Evolutionary conservation across 305 asterid species (phyloP).

Genomic region (Rubia balearica): DNA sequence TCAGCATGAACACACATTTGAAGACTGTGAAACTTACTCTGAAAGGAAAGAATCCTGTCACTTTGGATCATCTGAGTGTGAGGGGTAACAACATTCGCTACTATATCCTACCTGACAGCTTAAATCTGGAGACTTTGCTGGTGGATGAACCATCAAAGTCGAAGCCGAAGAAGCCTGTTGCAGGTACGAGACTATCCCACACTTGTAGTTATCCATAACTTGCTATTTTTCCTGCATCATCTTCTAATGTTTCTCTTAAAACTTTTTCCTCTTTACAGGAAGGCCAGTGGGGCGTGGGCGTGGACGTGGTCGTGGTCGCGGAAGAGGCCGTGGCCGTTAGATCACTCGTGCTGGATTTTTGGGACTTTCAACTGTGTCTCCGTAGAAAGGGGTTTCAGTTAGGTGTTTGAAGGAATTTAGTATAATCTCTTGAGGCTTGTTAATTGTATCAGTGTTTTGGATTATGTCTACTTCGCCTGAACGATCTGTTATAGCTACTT

Average conservation of each 20-base stretch:
- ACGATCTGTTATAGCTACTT: too few relatives aligned
- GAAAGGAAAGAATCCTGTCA: slow-evolving; percentile 77
- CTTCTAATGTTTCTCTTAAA: not conserved
- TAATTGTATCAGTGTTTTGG: not conserved
- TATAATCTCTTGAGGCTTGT: not conserved
- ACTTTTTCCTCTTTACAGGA: slow-evolving; percentile 29
- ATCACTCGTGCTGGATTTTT: not conserved
- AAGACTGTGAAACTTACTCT: slow-evolving; percentile 38
- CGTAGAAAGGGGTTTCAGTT: not conserved
- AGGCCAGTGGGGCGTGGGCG: slow-evolving; percentile 72
- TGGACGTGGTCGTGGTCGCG: slow-evolving; percentile 86
- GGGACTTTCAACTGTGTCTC: not conserved
- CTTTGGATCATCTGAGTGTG: slow-evolving; percentile 77
- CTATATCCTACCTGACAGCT: slow-evolving; percentile 85
- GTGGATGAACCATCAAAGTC: slow-evolving; percentile 85
- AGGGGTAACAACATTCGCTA: slow-evolving; percentile 81
- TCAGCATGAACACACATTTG: slow-evolving; percentile 6
- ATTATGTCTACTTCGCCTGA: not conserved
- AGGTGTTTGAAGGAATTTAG: not conserved
- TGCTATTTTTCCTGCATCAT: not conserved
- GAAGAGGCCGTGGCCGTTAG: slow-evolving; percentile 82
- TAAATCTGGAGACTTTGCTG: slow-evolving; percentile 66
- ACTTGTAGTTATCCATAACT: too few relatives aligned
- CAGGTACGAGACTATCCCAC: slow-evolving; percentile 33
- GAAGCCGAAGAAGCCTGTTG: slow-evolving; percentile 85